Conservation (phyloP, 2,329 filamentous ascomycete genomes). For the Colletotrichum theobromicola region DNA sequence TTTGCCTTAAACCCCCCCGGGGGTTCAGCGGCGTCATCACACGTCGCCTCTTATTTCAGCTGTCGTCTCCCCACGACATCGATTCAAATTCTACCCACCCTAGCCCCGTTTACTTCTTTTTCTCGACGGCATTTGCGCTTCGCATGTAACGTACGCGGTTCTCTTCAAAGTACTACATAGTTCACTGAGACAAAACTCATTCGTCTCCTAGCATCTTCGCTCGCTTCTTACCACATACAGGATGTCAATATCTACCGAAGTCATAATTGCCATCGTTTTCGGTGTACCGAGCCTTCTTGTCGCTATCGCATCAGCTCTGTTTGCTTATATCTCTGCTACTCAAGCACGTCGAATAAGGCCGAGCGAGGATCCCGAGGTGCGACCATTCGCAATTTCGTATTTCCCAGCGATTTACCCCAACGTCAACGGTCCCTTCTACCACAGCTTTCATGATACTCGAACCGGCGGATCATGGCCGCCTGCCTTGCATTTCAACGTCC, state of each 20-base stretch:
- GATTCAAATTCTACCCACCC: background rate
- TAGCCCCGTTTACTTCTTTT: conserved; percentile 5
- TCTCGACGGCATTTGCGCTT: background rate
- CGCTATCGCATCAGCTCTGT: background rate
- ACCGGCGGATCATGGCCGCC: too few relatives aligned
- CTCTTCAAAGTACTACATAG: too few relatives aligned
- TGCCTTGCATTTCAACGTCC: too few relatives aligned
- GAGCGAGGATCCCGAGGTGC: background rate
- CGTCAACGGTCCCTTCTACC: too few relatives aligned
- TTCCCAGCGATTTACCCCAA: too few relatives aligned
- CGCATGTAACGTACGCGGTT: background rate
- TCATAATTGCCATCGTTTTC: background rate
- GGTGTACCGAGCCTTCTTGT: background rate
- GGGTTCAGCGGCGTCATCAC: conserved; percentile 2
- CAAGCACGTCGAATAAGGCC: background rate
- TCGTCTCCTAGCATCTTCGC: too few relatives aligned
- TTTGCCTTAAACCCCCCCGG: background rate
- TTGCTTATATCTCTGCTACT: background rate
- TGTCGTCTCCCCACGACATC: background rate
- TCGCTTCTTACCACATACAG: background rate
- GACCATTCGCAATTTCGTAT: too few relatives aligned
- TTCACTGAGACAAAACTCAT: too few relatives aligned
- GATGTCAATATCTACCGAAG: background rate
- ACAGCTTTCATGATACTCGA: too few relatives aligned
- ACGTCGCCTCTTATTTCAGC: conserved; percentile 19